Conservation (phyloP, 305 asterid genomes). For the Fraxinus platypoda region DNA sequence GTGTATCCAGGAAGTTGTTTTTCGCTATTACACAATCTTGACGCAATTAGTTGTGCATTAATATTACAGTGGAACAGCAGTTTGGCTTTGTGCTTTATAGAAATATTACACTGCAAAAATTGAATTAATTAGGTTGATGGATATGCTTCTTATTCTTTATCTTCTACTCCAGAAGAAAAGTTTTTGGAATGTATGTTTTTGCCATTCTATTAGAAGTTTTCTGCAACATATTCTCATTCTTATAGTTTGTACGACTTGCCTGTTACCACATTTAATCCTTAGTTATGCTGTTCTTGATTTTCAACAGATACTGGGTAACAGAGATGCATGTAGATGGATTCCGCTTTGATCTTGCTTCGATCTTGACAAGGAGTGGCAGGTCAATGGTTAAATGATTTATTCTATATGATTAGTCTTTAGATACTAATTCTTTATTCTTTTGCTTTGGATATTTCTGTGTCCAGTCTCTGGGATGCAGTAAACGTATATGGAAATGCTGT, state of each 20-base stretch:
- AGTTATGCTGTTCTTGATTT: constrained; percentile 42
- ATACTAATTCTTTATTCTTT: constrained; percentile 18
- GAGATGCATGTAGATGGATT: constrained; percentile 98
- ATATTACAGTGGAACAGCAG: neutral
- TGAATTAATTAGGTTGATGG: neutral
- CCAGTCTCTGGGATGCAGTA: constrained; percentile 84
- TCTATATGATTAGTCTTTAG: constrained; percentile 14
- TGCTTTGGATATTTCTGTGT: constrained; percentile 23
- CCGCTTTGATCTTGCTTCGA: constrained; percentile 98
- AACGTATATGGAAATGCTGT: constrained; percentile 71
- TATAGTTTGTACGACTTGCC: neutral
- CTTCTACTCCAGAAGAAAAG: neutral
- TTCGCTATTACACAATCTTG: constrained; percentile 17
- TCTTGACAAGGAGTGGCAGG: constrained; percentile 97
- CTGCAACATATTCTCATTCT: neutral
- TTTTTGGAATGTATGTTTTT: constrained; percentile 4
- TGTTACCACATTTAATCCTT: constrained; percentile 27
- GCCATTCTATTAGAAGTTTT: constrained; percentile 3
- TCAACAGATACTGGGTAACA: constrained; percentile 89
- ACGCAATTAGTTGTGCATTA: neutral
- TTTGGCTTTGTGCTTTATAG: neutral
- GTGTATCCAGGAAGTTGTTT: constrained; percentile 3
- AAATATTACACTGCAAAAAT: neutral
- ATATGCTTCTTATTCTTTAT: neutral
- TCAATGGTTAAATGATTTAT: constrained; percentile 28